phyloP scores from a whole-genome alignment of 1,284 basidiomycete genomes.

The Malassezia furfur region DNA sequence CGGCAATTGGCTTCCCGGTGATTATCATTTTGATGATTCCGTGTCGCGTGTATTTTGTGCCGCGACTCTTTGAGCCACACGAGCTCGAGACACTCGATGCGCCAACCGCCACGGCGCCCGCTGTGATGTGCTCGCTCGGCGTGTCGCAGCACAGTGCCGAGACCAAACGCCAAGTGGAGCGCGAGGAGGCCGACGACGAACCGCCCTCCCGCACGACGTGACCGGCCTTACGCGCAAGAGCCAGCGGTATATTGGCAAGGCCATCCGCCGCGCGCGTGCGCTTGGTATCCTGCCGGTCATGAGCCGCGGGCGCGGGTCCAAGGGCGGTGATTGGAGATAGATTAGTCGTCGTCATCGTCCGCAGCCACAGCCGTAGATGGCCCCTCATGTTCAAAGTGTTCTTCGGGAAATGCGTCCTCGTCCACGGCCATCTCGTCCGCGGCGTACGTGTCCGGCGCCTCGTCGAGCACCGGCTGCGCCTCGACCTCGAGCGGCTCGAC shows the following conservation, averaged over 20 bases:
- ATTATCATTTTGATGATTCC: constrained; percentile 83
- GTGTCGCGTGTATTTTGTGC: constrained; percentile 63
- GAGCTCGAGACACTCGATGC: constrained; percentile 79
- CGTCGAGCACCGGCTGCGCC: neutral
- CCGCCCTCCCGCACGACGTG: constrained; percentile 56
- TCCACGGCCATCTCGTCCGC: neutral
- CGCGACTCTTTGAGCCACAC: constrained; percentile 65
- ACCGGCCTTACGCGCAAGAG: constrained; percentile 70
- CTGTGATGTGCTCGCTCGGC: constrained; percentile 37
- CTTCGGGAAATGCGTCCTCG: constrained; percentile 16
- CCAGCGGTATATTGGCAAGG: constrained; percentile 73
- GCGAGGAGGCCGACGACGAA: too few species aligned
- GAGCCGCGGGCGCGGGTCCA: constrained; percentile 23
- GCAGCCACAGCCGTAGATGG: neutral
- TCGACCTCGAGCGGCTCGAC: neutral
- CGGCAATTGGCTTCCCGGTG: constrained; percentile 72
- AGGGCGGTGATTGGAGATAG: constrained; percentile 12
- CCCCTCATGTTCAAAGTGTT: constrained; percentile 16
- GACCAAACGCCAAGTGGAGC: neutral
- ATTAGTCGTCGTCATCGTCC: constrained; percentile 5
- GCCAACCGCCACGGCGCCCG: constrained; percentile 59
- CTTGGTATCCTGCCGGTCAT: constrained; percentile 71
- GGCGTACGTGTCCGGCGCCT: neutral
- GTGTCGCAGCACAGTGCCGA: neutral
- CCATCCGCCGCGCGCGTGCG: constrained; percentile 79